Evolutionary conservation across 495 filamentous ascomycete species (phyloP), one percentile per base, ranked within the genome.

Genomic region (Collariella sp.): DNA sequence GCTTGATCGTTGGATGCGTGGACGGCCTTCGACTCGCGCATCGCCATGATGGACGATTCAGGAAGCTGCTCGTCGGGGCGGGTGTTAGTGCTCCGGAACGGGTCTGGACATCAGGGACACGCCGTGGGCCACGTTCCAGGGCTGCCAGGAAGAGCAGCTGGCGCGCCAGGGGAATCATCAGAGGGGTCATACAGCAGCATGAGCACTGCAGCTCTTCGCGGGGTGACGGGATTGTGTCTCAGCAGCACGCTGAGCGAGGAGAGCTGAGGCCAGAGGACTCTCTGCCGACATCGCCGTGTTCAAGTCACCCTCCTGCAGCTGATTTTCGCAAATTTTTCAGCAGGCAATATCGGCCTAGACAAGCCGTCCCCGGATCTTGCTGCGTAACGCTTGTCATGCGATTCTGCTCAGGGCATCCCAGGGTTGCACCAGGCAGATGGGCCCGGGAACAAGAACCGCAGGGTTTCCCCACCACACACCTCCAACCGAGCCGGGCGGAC

Each of bases 21-120:
- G n/a, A 4, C 40, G n/a, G 22, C 4, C 5, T 22, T 51, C 45
- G 34, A 19, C 46, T 13, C 10, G 18, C 15, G 15, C 26, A n/a
- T 48, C 49, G 55, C 57, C 39, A 47, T 34, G 7, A 39, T 53
- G 24, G 61, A 61, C 63, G 45, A 55, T 62, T 62, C 52, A 35
- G 64, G 64, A 65, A 67, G 64, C 62, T 67, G 55, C 20, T 52
- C 48, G 10, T 9, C 15, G 2, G 44, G 54, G 44, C 46, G 54
- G 29, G 46, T 50, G 46, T 45, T 50, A 33, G 46, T 45, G 35
- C 18, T 15, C 38, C 6, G 35, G 34, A 36, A 40, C 16, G 34
- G 34, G 38, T 38, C 33, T 34, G 29, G 46, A 13, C 39, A 15
- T 49, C 35, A 40, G 48, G 36, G 6, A 33, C 48, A 26, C 24